These are phyloP conservation scores for Cryptosporidium andersoni DNA, from an alignment of 169 alveolate species.

Conservation along the genomic window DNA sequence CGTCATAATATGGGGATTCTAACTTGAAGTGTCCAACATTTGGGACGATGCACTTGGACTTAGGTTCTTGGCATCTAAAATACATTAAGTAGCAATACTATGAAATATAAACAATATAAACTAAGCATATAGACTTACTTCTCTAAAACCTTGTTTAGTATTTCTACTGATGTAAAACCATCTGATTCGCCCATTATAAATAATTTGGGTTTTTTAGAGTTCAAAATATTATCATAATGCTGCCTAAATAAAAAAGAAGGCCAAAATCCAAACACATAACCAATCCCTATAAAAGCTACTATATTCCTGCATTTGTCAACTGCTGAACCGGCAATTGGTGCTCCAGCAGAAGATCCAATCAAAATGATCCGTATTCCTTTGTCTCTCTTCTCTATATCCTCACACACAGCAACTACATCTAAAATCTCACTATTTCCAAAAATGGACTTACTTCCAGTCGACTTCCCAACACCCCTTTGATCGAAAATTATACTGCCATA, in stretches of 20 bases:
- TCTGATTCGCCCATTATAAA: slow-evolving; percentile 74
- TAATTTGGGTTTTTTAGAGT: slow-evolving; percentile 72
- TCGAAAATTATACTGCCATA: slow-evolving; percentile 75
- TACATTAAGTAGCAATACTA: not conserved
- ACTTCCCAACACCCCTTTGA: slow-evolving; percentile 74
- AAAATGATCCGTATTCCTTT: slow-evolving; percentile 55
- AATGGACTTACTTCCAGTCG: slow-evolving; percentile 74
- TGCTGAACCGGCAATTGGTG: slow-evolving; percentile 80
- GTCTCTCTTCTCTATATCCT: slow-evolving; percentile 48
- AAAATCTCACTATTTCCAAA: slow-evolving; percentile 73
- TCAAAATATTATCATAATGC: slow-evolving; percentile 72
- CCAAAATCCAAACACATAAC: slow-evolving; percentile 76
- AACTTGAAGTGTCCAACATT: slow-evolving; percentile 76
- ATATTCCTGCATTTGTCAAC: slow-evolving; percentile 72
- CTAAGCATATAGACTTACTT: slow-evolving; percentile 29
- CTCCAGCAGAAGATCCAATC: slow-evolving; percentile 81
- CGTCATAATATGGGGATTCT: slow-evolving; percentile 70
- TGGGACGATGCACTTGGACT: slow-evolving; percentile 49
- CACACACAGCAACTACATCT: slow-evolving; percentile 74
- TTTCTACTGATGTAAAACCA: slow-evolving; percentile 73
- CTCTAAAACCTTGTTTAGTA: slow-evolving; percentile 60
- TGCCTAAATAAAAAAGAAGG: slow-evolving; percentile 75
- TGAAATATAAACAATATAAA: not conserved
- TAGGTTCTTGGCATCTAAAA: slow-evolving; percentile 73
- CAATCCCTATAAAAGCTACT: slow-evolving; percentile 75